Evolutionary conservation across 2,329 filamentous ascomycete species (phyloP).

Genomic region (Rhynchosporium graminicola): DNA sequence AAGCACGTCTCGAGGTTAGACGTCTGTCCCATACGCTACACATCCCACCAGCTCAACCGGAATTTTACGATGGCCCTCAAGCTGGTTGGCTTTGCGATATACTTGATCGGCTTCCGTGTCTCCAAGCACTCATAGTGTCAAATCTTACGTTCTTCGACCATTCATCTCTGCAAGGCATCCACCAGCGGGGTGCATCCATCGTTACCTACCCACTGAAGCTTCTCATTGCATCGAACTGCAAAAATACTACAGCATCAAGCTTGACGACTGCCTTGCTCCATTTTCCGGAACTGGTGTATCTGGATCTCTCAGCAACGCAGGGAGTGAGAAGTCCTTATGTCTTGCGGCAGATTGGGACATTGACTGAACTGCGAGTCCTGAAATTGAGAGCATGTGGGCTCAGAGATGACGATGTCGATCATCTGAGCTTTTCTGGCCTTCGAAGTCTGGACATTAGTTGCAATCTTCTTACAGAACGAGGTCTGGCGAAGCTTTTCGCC

Average conservation of each 20-base stretch:
- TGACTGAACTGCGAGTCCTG: slow-evolving; percentile 26
- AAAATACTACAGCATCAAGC: slow-evolving; percentile 31
- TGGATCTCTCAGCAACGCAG: slow-evolving; percentile 29
- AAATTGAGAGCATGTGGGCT: slow-evolving; percentile 29
- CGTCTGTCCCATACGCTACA: slow-evolving; percentile 27
- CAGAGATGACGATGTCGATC: slow-evolving; percentile 28
- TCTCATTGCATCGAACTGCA: slow-evolving; percentile 27
- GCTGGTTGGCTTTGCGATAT: slow-evolving; percentile 31
- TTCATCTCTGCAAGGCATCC: slow-evolving; percentile 24
- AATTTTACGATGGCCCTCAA: slow-evolving; percentile 31
- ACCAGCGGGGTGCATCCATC: slow-evolving; percentile 15
- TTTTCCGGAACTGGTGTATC: slow-evolving; percentile 30
- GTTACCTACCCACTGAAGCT: slow-evolving; percentile 24
- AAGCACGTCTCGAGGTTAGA: slow-evolving; percentile 26
- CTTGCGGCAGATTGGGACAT: slow-evolving; percentile 24
- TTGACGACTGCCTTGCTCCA: slow-evolving; percentile 24
- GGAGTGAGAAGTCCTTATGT: slow-evolving; percentile 27
- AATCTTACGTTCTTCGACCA: slow-evolving; percentile 32
- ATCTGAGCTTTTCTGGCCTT: slow-evolving; percentile 24
- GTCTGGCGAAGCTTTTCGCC: slow-evolving; percentile 24
- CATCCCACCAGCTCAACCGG: slow-evolving; percentile 29
- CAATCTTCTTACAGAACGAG: slow-evolving; percentile 29
- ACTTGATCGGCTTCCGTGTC: slow-evolving; percentile 26
- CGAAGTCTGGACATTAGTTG: slow-evolving; percentile 30
- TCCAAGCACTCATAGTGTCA: slow-evolving; percentile 30